Conservation (phyloP, 306 rosid genomes). For the Ceratonia siliqua region DNA sequence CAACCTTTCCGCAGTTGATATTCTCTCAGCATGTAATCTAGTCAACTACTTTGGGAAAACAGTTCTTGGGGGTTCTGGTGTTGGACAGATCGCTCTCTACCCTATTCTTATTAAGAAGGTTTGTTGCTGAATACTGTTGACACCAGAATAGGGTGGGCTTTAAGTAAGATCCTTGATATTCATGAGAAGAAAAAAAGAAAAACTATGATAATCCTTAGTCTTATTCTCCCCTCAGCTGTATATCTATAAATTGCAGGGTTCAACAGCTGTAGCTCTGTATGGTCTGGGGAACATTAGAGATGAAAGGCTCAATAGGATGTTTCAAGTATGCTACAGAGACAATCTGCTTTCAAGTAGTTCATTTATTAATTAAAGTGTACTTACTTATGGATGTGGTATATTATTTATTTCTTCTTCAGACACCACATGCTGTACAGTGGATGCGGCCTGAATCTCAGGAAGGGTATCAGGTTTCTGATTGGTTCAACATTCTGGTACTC, state of each 20-base stretch:
- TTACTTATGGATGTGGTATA: slow-evolving; percentile 19
- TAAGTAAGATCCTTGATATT: background rate
- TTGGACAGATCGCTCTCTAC: slow-evolving; percentile 82
- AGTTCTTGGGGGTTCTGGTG: slow-evolving; percentile 98
- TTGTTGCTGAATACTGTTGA: slow-evolving; percentile 37
- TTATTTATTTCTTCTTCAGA: slow-evolving; percentile 56
- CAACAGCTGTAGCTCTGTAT: slow-evolving; percentile 89
- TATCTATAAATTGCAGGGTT: slow-evolving; percentile 64
- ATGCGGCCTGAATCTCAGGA: slow-evolving; percentile 96
- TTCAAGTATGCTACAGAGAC: slow-evolving; percentile 65
- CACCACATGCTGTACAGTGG: slow-evolving; percentile 99
- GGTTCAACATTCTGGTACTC: slow-evolving; percentile 98
- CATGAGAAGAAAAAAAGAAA: background rate
- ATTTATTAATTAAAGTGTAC: slow-evolving; percentile 21
- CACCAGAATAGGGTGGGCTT: slow-evolving; percentile 17
- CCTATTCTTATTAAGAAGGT: slow-evolving; percentile 98
- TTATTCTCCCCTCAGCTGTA: slow-evolving; percentile 25
- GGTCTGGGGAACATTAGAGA: slow-evolving; percentile 98
- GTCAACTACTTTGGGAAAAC: slow-evolving; percentile 98
- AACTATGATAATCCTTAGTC: slow-evolving; percentile 10
- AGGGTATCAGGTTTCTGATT: slow-evolving; percentile 79
- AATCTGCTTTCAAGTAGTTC: slow-evolving; percentile 31
- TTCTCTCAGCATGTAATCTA: slow-evolving; percentile 96
- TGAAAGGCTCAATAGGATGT: slow-evolving; percentile 97
- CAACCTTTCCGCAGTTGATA: slow-evolving; percentile 98